phyloP scores from a whole-genome alignment of 1,139 yeast species.

The Hanseniaspora uvarum region DNA sequence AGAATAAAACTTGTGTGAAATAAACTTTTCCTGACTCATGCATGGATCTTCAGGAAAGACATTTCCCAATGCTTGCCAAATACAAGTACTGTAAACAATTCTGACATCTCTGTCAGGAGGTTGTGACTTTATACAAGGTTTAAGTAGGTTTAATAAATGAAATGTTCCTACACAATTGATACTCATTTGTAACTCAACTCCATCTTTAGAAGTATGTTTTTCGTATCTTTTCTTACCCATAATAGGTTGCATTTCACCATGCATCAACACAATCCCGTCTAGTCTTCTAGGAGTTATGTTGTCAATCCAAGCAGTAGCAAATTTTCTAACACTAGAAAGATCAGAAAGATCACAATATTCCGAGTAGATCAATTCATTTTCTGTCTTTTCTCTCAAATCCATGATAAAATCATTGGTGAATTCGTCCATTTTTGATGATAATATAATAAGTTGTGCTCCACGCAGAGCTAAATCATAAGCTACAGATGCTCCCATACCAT shows the following conservation, averaged over 20 bases:
- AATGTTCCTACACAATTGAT: constrained; percentile 71
- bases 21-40: constrained; percentile 51
- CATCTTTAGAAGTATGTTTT: constrained; percentile 50
- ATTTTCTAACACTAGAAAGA: constrained; percentile 67
- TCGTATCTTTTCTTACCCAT: constrained; percentile 39
- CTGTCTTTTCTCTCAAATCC: constrained; percentile 59
- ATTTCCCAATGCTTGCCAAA: constrained; percentile 62
- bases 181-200: constrained; percentile 75
- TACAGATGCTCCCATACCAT: constrained; percentile 70
- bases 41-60: constrained; percentile 58
- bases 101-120: constrained; percentile 93
- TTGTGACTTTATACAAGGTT: constrained; percentile 75
- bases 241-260: constrained; percentile 70
- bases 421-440: constrained; percentile 57
- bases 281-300: constrained; percentile 80
- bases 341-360: constrained; percentile 77
- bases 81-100: constrained; percentile 63
- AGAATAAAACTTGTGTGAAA: constrained; percentile 72
- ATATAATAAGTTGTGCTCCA: constrained; percentile 79
- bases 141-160: constrained; percentile 65
- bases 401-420: constrained; percentile 76
- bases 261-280: constrained; percentile 81
- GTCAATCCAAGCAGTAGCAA: constrained; percentile 91
- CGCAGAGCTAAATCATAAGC: constrained; percentile 61
- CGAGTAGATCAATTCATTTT: constrained; percentile 69